Evolutionary conservation across 1,139 yeast species (phyloP), one percentile per base, ranked within the genome.

Genomic region (Martiniozyma asiatica): DNA sequence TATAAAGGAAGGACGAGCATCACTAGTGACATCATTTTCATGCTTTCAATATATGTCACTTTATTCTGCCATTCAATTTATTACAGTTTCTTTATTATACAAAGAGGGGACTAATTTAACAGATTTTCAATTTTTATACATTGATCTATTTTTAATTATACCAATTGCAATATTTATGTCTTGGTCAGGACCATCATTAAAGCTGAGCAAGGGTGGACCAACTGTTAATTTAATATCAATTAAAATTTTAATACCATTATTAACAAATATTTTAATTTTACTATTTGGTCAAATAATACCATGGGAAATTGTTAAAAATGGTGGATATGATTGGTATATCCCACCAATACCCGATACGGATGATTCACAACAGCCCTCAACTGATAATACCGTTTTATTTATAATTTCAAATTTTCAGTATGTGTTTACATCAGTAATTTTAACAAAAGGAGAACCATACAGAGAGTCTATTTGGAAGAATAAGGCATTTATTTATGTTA

Each of bases 41-140:
- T 89, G 98, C 55, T 89, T 89, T 72, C 92, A 87, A 65, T 89
- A 84, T 60, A 89, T 89, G 98, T 85, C 96, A 33, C 59, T 92
- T 37, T 89, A 89, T 56, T 84, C 95, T 3, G 98, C 98, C 1
- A 89, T 89, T 47, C 99, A 89, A 54, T 89, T 89, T 47, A 67
- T 84, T 31, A 71, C 95, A 0, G 93, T 89, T 23, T 70, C 92
- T 1, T 73, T 89, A 15, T 56, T 89, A 37, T 89, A 89, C 58
- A 74, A 80, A 42, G 66, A 82, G 33, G 98, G 98, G 4, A 76
- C 94, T 5, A 89, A 92, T 49, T 60, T 92, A 38, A 98, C 98
- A n/a, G 98, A 89, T 54, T 87, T 92, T 58, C 98, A 89, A 56
- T 89, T 89, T 49, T 61, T 89, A 42, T 85, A 87, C 69, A 89